Base-by-base conservation (phyloP, 1,284 basidiomycete species). In the Pseudozyma tsukubaensis region DNA sequence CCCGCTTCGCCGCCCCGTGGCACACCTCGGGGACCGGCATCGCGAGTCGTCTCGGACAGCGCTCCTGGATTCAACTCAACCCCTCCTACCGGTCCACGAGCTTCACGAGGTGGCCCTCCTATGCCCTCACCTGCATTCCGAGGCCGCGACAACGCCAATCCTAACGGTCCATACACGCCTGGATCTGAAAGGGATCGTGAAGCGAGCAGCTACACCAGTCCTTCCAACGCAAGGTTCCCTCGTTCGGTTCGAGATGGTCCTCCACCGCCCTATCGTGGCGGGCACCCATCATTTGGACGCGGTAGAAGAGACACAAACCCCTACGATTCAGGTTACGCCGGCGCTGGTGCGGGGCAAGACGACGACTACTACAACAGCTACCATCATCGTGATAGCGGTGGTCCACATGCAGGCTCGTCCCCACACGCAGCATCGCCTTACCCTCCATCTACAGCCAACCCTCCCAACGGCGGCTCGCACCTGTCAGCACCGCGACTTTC, bases 81-180 rank as follows among this genome's bases (percentile, higher is more conserved):
- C 35, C 68, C 68, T 29, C 68, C 68, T 1, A 71, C 68, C 7
- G 68, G 68, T 10, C 68, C 68, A 18, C 62, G 58, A 32, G 61
- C 61, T 14, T 51, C 58, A 14, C 61, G 68, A 14, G 62, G 60
- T 12, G 67, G 50, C 11, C 52, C 61, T 1, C 58, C 53, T 1
- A 11, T 50, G 2, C 37, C 60, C 0, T 65, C 61, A 12, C 45
- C 61, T 35, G 57, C 53, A 0, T 70, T 51, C 49, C 57, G 67
- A 4, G 57, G 66, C 29, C 57, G 59, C 34, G 66, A 63, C 12
- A 43, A 49, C 18, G 50, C 60, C 1, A 50, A 39, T 3, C 57
- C 67, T 1, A 37, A 19, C 9, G 62, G 62, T 12, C 42, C 54
- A 2, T 71, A 61, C 62, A 65, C 58, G 1, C 50, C 68, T 24